Percentiles rank a stretch among this genome's conserved stretches.
Conservation (phyloP, 495 filamentous ascomycete species). For the Neohortaea acidophila region DNA sequence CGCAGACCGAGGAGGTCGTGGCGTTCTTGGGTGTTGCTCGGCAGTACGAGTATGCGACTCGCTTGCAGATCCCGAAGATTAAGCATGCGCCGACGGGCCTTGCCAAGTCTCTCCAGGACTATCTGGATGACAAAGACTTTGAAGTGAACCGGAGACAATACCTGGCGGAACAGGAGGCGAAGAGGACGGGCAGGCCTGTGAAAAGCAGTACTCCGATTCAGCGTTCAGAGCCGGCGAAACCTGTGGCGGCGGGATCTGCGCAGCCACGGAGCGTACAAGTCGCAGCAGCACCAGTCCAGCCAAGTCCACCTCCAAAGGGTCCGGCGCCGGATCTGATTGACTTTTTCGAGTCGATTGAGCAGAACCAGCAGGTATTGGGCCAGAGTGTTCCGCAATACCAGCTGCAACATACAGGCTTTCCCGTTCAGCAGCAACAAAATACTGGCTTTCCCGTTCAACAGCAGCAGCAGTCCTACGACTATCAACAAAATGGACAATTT, state of each 20-base stretch:
- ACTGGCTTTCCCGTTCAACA: conserved; percentile 26
- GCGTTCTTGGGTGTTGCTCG: conserved; percentile 75
- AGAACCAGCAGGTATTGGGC: conserved; percentile 66
- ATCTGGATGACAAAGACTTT: conserved; percentile 90
- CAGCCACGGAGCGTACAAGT: conserved; percentile 6
- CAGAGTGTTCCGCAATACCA: conserved; percentile 22
- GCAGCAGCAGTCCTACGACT: conserved; percentile 9
- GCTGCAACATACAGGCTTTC: conserved; percentile 38
- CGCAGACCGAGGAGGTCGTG: conserved; percentile 84
- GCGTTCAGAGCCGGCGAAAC: conserved; percentile 23
- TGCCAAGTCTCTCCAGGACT: conserved; percentile 79
- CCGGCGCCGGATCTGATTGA: conserved; percentile 81
- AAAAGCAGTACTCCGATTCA: too few relatives aligned
- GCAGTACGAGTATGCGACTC: conserved; percentile 77
- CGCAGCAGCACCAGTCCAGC: conserved; percentile 14
- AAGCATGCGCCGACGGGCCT: conserved; percentile 93
- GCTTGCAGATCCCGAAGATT: conserved; percentile 88
- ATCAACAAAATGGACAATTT: conserved; percentile 25
- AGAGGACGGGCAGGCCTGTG: conserved; percentile 40
- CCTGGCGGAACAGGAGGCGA: conserved; percentile 67
- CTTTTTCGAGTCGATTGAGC: conserved; percentile 95
- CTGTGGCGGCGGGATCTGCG: conserved; percentile 17
- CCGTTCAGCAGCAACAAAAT: conserved; percentile 22
- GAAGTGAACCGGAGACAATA: conserved; percentile 89
- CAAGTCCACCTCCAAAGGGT: conserved; percentile 35